Percentiles rank a stretch among this genome's conserved stretches.
Evolutionary conservation across 805 yeast genomes (phyloP).

Genomic region (Dipodascopsis uninucleata): DNA sequence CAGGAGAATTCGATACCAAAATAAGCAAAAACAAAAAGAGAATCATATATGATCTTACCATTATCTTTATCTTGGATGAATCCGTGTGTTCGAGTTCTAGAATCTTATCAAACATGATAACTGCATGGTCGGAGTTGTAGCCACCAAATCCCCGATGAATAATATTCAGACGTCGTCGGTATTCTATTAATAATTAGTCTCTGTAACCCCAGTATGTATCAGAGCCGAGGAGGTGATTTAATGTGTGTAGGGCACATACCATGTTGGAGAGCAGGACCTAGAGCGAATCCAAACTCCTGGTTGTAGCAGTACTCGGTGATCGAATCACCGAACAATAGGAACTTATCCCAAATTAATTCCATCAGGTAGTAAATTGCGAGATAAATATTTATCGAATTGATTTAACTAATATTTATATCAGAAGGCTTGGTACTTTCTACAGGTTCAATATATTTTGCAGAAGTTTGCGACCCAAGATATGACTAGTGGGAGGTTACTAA

Average conservation of each 20-base stretch:
- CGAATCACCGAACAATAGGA: conserved; percentile 68
- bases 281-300: conserved; percentile 43
- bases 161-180: conserved; percentile 62
- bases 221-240: not conserved
- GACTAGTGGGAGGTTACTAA: no score
- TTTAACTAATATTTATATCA: no score
- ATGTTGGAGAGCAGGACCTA: conserved; percentile 50
- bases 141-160: conserved; percentile 75
- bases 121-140: conserved; percentile 63
- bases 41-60: conserved; percentile 26
- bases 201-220: no score
- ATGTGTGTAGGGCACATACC: conserved; percentile 7
- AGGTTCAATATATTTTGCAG: no score
- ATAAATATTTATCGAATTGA: no score
- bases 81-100: conserved; percentile 48
- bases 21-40: not conserved
- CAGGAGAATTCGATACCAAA: not conserved
- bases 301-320: conserved; percentile 55
- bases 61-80: conserved; percentile 35
- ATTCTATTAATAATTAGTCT: conserved; percentile 14
- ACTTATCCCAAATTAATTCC: conserved; percentile 37
- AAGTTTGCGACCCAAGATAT: no score
- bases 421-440: no score
- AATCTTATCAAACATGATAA: conserved; percentile 48
- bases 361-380: no score